Base-by-base conservation (phyloP, 192 early-diverging fungal species). In the Umbelopsis vinacea region DNA sequence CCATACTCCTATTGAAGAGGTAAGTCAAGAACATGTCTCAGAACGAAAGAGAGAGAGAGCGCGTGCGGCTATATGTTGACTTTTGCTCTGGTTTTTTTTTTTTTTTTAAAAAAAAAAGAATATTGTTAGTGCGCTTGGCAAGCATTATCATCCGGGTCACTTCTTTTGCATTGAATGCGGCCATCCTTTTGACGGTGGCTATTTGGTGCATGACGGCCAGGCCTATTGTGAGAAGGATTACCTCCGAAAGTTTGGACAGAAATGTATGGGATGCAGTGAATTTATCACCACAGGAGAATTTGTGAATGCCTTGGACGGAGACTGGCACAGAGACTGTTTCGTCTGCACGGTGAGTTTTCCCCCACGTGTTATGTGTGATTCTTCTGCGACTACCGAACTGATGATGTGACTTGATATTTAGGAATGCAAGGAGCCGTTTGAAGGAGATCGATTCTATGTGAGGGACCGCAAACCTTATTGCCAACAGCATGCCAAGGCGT, bases 151-250 rank as follows among this genome's bases (percentile, higher is more conserved):
- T 69, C 74, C 70, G 15, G 85, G 81, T 5, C 87, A 88, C 55
- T 88, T 88, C 69, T 86, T 88, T 50, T 88, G 87, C 67, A 82
- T 82, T 24, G 82, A 85, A 53, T 88, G 87, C 66, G 83, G 83
- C 38, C 73, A 79, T 67, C 82, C 82, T 14, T 88, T 88, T 73
- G 71, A 75, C 15, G 85, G 80, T 52, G 79, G 77, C 9, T 86
- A 85, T 45, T 83, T 85, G 82, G 85, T 86, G 4, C 77, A 85
- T 45, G 81, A 88, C 23, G 85, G 82, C 7, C 79, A 79, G 26
- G 79, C 85, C 1, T 88, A 88, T 45, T 88, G 87, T 54, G 83
- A 88, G 72, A 85, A 85, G 35, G 87, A 88, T 70, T 88, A 84
- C 53, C 24, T 79, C 4, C 70, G 69, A 45, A 70, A 77, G 43